Evolutionary conservation across 2,329 filamentous ascomycete species (phyloP).

Genomic region (Ophiostoma ips): DNA sequence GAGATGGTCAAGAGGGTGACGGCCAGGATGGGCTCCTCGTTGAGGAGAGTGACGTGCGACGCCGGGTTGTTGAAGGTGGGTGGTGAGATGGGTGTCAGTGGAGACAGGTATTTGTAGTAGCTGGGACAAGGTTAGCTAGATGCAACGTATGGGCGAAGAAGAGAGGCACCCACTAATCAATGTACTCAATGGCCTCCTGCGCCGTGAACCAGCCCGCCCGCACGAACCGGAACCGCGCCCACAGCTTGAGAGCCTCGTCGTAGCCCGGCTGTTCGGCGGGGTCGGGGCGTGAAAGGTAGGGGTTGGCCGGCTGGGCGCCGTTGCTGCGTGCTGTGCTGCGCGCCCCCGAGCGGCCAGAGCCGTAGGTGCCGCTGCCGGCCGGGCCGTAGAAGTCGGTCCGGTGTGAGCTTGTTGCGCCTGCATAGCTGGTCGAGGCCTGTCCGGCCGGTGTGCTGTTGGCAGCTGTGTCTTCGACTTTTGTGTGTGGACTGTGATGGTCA

Average conservation of each 20-base stretch:
- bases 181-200: conserved; percentile 82
- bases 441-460: not conserved
- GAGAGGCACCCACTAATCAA: conserved; percentile 58
- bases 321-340: conserved; percentile 8
- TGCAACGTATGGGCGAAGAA: not conserved
- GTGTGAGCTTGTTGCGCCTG: not conserved
- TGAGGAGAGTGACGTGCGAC: conserved; percentile 65
- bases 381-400: not conserved
- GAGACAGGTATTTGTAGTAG: conserved; percentile 84
- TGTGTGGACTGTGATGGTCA: conserved; percentile 1
- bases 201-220: conserved; percentile 93
- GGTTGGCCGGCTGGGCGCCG: conserved; percentile 32
- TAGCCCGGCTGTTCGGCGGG: conserved; percentile 36
- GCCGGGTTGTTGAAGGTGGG: conserved; percentile 77
- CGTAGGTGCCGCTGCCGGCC: conserved; percentile 6
- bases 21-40: conserved; percentile 82
- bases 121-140: conserved; percentile 26
- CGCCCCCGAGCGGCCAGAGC: conserved; percentile 13
- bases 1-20: conserved; percentile 86
- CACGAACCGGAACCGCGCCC: conserved; percentile 88
- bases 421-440: not conserved
- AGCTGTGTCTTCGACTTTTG: conserved; percentile 1
- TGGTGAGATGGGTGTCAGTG: conserved; percentile 84
- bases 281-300: conserved; percentile 24
- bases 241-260: conserved; percentile 65